phyloP scores from a whole-genome alignment of 805 yeast species.

The Sungouiella blattae region DNA sequence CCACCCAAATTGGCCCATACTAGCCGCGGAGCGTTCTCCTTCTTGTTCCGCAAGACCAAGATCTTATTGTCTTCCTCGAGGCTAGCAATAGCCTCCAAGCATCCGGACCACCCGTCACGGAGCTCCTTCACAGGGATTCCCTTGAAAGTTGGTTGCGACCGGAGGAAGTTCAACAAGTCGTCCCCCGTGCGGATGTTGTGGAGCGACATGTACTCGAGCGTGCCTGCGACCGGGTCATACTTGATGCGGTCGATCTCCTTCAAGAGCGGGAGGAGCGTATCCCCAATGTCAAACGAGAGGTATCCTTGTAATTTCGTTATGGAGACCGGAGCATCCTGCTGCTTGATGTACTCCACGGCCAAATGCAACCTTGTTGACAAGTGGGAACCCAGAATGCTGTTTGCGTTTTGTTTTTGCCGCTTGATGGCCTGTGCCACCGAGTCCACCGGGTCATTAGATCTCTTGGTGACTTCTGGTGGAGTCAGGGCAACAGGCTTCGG shows the following conservation, averaged over 20 bases:
- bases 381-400: conserved; percentile 49
- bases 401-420: conserved; percentile 26
- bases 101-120: conserved; percentile 93
- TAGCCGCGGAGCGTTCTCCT: conserved; percentile 88
- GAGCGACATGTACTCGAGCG: conserved; percentile 83
- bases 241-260: conserved; percentile 74
- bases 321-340: conserved; percentile 64
- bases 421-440: conserved; percentile 32
- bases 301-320: conserved; percentile 64
- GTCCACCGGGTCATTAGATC: conserved; percentile 22
- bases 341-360: conserved; percentile 87
- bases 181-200: conserved; percentile 82
- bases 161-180: conserved; percentile 68
- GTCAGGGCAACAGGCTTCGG: conserved; percentile 20
- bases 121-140: conserved; percentile 81
- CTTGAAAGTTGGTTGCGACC: conserved; percentile 80
- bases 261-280: conserved; percentile 65
- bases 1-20: conserved; percentile 90
- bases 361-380: conserved; percentile 82
- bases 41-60: conserved; percentile 82
- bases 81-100: conserved; percentile 71
- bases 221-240: conserved; percentile 56
- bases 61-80: conserved; percentile 75
- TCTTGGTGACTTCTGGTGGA: conserved; percentile 8
- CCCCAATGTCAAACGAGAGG: conserved; percentile 57